These are phyloP conservation scores for Penicillium sp. DNA, from an alignment of 2,329 filamentous ascomycete species.

Conservation along the genomic window DNA sequence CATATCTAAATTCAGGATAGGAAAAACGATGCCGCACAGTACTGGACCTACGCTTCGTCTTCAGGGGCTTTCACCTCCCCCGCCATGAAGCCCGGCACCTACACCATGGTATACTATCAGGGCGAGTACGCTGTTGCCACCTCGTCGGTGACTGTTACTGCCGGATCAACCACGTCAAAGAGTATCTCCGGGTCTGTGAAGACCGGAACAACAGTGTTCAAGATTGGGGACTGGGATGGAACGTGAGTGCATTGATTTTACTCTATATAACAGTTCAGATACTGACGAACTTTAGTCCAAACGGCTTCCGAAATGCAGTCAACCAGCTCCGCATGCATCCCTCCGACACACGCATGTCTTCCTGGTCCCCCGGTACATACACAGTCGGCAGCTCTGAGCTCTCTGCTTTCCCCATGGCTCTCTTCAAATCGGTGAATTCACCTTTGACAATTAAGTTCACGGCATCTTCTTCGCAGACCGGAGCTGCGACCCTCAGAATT, in stretches of 20 bases:
- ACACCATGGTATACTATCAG: conserved; percentile 67
- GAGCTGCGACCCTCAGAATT: conserved; percentile 60
- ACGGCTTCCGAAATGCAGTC: conserved; percentile 65
- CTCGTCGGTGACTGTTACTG: conserved; percentile 51
- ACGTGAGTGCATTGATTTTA: conserved; percentile 35
- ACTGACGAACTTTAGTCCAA: conserved; percentile 40
- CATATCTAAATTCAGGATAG: conserved; percentile 3
- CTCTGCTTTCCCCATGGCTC: conserved; percentile 63
- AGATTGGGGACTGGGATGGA: conserved; percentile 66
- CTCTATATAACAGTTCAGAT: conserved; percentile 7
- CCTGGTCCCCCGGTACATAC: conserved; percentile 62
- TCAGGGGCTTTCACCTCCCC: conserved; percentile 62
- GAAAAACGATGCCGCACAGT: conserved; percentile 62
- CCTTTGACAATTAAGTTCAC: conserved; percentile 62
- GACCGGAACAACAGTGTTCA: conserved; percentile 58
- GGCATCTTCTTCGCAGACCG: conserved; percentile 52
- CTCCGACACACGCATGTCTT: conserved; percentile 62
- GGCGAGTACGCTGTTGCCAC: conserved; percentile 58
- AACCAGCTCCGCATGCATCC: conserved; percentile 70
- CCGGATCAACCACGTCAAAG: conserved; percentile 50
- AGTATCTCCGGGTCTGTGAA: conserved; percentile 53
- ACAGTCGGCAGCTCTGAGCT: conserved; percentile 57
- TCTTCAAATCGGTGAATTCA: conserved; percentile 62
- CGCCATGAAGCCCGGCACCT: conserved; percentile 66
- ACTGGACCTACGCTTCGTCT: conserved; percentile 61